Evolutionary conservation across 1,284 basidiomycete species (phyloP).

Genomic region (Puccinia horiana): DNA sequence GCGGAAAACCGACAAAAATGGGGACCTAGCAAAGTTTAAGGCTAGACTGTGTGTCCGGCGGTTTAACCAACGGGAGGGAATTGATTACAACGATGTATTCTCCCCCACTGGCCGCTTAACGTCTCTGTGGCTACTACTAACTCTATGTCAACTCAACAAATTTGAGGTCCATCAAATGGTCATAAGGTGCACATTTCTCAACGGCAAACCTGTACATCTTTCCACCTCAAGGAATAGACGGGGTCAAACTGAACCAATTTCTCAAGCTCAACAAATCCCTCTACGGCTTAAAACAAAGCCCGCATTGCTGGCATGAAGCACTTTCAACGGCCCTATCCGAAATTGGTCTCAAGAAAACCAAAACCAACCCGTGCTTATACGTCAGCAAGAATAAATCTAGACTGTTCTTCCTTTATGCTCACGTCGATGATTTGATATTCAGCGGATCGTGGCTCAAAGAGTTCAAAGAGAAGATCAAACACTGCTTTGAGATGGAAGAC

Average conservation of each 20-base stretch:
- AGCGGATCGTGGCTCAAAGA: background rate
- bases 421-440: slow-evolving; percentile 6
- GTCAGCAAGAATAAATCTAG: background rate
- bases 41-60: background rate
- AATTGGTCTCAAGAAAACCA: background rate
- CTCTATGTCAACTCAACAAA: background rate
- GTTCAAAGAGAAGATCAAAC: slow-evolving; percentile 5
- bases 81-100: background rate
- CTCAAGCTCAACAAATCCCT: slow-evolving; percentile 9
- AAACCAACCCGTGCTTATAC: slow-evolving; percentile 11
- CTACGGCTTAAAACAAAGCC: slow-evolving; percentile 25
- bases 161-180: slow-evolving; percentile 24
- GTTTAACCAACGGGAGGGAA: slow-evolving; percentile 7
- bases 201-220: background rate
- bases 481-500: slow-evolving; percentile 5
- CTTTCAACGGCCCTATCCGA: background rate
- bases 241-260: background rate
- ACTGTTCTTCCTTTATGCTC: background rate
- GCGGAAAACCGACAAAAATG: background rate
- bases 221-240: background rate
- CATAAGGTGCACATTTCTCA: background rate
- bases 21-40: slow-evolving; percentile 10
- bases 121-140: background rate
- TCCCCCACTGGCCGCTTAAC: background rate
- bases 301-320: background rate